Conservation (phyloP, 129 eudicot genomes). For the Saussurea involucrata region DNA sequence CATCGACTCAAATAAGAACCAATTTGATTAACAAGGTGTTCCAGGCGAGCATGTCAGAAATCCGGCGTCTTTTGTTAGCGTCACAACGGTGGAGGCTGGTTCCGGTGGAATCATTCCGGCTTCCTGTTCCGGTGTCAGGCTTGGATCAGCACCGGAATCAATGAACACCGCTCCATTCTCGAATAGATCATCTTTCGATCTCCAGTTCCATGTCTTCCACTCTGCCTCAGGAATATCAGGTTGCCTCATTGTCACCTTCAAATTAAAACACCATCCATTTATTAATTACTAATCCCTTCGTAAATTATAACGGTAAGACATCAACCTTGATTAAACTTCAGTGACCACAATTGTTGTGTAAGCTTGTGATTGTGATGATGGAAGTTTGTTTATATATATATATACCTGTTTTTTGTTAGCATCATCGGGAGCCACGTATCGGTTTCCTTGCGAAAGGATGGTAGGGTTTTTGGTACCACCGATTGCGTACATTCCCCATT, state of each 20-base stretch:
- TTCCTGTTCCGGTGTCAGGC: neutral
- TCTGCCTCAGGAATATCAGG: conserved; percentile 6
- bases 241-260: conserved; percentile 15
- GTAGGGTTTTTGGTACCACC: conserved; percentile 31
- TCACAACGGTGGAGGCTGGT: conserved; percentile 19
- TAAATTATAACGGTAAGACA: too few relatives aligned
- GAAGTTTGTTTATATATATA: too few relatives aligned
- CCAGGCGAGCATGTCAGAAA: conserved; percentile 19
- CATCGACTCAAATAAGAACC: too few relatives aligned
- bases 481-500: conserved; percentile 40
- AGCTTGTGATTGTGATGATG: too few relatives aligned
- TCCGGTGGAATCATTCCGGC: conserved; percentile 15
- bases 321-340: too few relatives aligned
- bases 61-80: conserved; percentile 30
- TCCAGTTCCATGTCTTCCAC: conserved; percentile 43
- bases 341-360: too few relatives aligned
- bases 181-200: conserved; percentile 37
- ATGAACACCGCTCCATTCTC: conserved; percentile 36
- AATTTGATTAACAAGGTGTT: neutral
- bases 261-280: neutral
- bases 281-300: too few relatives aligned
- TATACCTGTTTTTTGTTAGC: conserved; percentile 3
- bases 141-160: conserved; percentile 25
- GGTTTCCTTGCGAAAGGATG: conserved; percentile 45
- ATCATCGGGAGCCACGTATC: conserved; percentile 30